These are phyloP conservation scores for Ilex asprella DNA, from an alignment of 257 asterid genomes.

Conservation along the genomic window DNA sequence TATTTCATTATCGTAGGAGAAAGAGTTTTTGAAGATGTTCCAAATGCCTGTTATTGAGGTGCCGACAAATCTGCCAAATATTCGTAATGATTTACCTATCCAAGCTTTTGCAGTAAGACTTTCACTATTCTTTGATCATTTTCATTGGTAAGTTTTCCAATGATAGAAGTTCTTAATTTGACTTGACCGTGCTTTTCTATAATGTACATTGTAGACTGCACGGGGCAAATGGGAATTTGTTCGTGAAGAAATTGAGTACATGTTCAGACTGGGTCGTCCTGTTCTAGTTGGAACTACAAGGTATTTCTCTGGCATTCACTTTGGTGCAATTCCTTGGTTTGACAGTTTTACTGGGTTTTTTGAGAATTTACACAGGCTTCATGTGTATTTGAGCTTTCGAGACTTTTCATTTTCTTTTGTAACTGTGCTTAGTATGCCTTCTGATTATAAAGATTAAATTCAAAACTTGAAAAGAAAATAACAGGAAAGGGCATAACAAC, in stretches of 20 bases:
- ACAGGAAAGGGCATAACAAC: too few species aligned
- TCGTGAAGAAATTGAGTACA: constrained; percentile 74
- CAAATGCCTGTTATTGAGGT: constrained; percentile 90
- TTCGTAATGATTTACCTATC: constrained; percentile 78
- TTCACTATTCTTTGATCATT: neutral
- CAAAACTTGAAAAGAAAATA: too few species aligned
- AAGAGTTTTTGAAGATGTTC: constrained; percentile 91
- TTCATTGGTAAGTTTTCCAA: neutral
- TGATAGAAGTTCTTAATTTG: constrained; percentile 3
- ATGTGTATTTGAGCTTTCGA: too few species aligned
- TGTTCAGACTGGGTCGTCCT: constrained; percentile 88
- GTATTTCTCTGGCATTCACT: constrained; percentile 36
- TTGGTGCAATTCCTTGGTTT: constrained; percentile 4
- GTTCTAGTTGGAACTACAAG: constrained; percentile 97
- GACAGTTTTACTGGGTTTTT: neutral
- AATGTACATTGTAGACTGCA: constrained; percentile 54
- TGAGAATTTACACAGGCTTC: too few species aligned
- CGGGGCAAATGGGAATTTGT: constrained; percentile 89
- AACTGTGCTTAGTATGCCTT: too few species aligned
- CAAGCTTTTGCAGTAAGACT: constrained; percentile 92
- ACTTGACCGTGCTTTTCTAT: constrained; percentile 19
- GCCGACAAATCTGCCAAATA: constrained; percentile 85
- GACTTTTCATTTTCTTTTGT: too few species aligned
- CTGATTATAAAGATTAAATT: too few species aligned
- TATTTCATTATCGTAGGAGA: constrained; percentile 48